Percentiles rank a stretch among this genome's conserved stretches.
Conservation (phyloP, 2,329 filamentous ascomycete species). For the Nannizzia gypsea region DNA sequence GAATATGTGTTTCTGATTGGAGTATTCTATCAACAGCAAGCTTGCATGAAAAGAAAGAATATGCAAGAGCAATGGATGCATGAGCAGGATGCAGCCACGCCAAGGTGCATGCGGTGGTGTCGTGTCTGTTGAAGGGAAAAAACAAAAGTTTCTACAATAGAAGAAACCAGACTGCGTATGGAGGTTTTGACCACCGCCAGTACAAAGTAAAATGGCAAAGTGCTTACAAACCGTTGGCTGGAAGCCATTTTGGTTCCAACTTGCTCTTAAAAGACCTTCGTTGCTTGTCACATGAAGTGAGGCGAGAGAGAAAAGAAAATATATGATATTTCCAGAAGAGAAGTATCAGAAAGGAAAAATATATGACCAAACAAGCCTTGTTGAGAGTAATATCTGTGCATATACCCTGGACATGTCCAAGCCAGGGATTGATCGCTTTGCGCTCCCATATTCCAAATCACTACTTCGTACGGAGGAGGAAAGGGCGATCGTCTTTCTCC, state of each 20-base stretch:
- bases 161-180: background rate
- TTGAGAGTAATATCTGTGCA: background rate
- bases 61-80: background rate
- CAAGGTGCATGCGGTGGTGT: background rate
- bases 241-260: background rate
- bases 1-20: background rate
- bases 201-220: background rate
- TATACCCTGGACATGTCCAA: background rate
- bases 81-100: background rate
- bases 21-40: background rate
- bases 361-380: background rate
- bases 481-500: background rate
- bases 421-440: background rate
- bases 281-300: background rate
- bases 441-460: background rate
- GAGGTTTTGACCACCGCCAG: background rate
- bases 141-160: background rate
- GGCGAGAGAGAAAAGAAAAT: background rate
- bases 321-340: background rate
- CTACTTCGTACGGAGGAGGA: too few relatives aligned
- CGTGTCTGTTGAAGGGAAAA: background rate
- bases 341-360: conserved; percentile 1
- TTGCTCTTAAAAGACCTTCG: background rate
- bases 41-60: background rate
- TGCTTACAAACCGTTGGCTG: background rate